Evolutionary conservation across 148 eudicot species (phyloP), one percentile per base, ranked within the genome.

Genomic region (Arctostaphylos glauca): DNA sequence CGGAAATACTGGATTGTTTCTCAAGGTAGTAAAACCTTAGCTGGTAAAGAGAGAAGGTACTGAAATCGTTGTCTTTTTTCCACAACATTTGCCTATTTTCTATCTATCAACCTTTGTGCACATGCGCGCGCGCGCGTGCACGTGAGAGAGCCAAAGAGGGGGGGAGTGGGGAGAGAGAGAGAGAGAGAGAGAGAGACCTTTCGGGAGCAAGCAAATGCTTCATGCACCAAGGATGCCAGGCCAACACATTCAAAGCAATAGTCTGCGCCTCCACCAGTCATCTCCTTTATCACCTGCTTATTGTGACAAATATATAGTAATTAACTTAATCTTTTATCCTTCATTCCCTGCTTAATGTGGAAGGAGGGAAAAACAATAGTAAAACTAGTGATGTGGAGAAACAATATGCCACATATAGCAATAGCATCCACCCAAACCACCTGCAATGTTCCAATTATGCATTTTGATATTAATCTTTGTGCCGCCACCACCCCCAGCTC

Each of bases 201-300:
- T 83, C 98, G 83, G 80, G 97, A 90, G 83, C 89, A 80, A 79
- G 97, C 95, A 81, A 50, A 94, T 74, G 99, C 98, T 89, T 96
- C 99, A 38, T 92, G 89, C 5, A 96, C 97, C 83, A 96, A 83
- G 47, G 95, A 90, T 71, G 94, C 59, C 89, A 85, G 76, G 62
- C 98, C 99, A 76, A 96, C 98, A 71, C 99, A 94, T 86, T 96
- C 99, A 52, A 96, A 93, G 88, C 99, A 93, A 76, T 91, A 94
- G 76, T 96, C 99, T 64, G 99, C 98, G 56, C 98, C 98, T 8
- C 99, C 99, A 76, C 78, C 88, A 52, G 99, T 94, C 94, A 96
- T 91, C 84, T 94, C 91, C 9, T 78, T 89, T 68, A 96, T 92
- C 77, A 90, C 89, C 98, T 96, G 90, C 18, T 54, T 5, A 82